Conservation (phyloP, 495 filamentous ascomycete species). For the Neurospora cerealis region DNA sequence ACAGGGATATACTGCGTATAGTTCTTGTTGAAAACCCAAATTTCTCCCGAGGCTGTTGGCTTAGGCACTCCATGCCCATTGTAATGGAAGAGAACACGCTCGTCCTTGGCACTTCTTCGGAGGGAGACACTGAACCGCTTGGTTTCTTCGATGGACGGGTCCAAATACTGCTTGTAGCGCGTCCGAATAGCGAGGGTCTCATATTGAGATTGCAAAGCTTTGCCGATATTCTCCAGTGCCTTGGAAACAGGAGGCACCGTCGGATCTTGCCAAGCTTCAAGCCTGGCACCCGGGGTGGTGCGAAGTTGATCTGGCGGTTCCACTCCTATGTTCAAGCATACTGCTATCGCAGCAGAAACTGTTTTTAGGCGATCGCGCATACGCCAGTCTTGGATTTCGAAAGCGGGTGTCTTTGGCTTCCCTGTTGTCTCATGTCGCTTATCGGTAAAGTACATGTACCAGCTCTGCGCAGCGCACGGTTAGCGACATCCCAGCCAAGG, state of each 20-base stretch:
- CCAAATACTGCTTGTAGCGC: constrained; percentile 90
- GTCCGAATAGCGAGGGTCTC: constrained; percentile 89
- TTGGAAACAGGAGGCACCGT: constrained; percentile 69
- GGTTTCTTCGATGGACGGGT: constrained; percentile 93
- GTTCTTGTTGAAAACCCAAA: constrained; percentile 98
- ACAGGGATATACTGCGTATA: constrained; percentile 99
- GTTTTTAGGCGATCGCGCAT: constrained; percentile 96
- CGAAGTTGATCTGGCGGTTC: constrained; percentile 93
- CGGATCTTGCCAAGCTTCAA: constrained; percentile 97
- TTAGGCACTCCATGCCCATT: constrained; percentile 98
- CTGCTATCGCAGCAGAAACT: constrained; percentile 82
- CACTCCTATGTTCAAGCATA: constrained; percentile 95
- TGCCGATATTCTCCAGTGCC: constrained; percentile 88
- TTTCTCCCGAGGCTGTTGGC: constrained; percentile 90
- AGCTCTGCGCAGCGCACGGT: constrained; percentile 44
- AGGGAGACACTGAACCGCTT: constrained; percentile 89
- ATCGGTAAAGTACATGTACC: constrained; percentile 99
- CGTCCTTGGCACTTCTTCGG: constrained; percentile 85
- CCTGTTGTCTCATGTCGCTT: constrained; percentile 96
- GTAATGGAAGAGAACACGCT: constrained; percentile 92
- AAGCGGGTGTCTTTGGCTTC: constrained; percentile 55
- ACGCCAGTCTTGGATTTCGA: constrained; percentile 79
- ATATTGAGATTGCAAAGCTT: constrained; percentile 88
- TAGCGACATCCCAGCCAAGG: constrained; percentile 5
- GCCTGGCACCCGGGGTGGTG: constrained; percentile 81